Evolutionary conservation across 2,329 filamentous ascomycete species (phyloP), one percentile per base, ranked within the genome.

Genomic region (Aspergillus ruber): DNA sequence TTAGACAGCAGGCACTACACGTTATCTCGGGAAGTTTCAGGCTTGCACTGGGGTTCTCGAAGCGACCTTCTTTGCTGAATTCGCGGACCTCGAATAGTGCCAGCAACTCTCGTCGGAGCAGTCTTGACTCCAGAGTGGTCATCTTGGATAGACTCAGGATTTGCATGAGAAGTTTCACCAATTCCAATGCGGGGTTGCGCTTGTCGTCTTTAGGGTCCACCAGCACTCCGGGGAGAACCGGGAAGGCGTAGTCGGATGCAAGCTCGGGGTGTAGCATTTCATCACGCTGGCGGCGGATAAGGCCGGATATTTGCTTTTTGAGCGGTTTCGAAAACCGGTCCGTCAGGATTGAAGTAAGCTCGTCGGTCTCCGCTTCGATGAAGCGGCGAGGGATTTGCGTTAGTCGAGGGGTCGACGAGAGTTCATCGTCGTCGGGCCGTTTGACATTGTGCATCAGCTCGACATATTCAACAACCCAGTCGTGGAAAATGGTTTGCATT

Each of bases 381-480:
- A 78, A 77, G 10, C 80, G 68, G 46, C 79, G 73, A 25, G 80
- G 78, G 7, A 84, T 74, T 55, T 86, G 85, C 4, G 82, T 84
- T 12, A 74, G 63, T 42, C 81, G 72, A 13, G 76, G 75, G 2
- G 73, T 76, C 79, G 84, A 2, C 75, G 86, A 48, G 78, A 72
- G 17, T 76, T 78, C 41, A 74, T 78, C 23, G 76, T 84, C 69
- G 36, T 39, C 36, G 32, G 86, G 84, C 5, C 84, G 81, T 69
- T 97, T 98, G 52, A 90, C 77, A 10, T 76, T 73, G 61, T 96
- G 90, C 90, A 98, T 96, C 46, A 96, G 77, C 56, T 95, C 84
- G 56, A 98, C 87, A 67, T 96, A 98, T 64, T 95, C 89, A 12
- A 95, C 82, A 3, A 96, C 82, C 89, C 90, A 96, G 58, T 95